Conservation (phyloP, 2,329 filamentous ascomycete species). For the Claviceps spartinae region DNA sequence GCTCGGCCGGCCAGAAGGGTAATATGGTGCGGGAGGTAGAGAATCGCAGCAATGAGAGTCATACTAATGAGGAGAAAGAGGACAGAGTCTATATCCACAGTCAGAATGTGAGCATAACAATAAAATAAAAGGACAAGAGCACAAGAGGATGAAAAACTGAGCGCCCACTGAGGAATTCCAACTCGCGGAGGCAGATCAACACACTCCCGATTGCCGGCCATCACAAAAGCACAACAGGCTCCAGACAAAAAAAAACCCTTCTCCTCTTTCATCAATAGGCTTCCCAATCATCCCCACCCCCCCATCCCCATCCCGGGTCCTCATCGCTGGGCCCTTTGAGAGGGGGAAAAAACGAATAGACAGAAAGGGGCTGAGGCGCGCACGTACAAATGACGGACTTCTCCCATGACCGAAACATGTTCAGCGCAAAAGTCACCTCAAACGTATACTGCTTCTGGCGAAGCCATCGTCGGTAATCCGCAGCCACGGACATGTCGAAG, state of each 20-base stretch:
- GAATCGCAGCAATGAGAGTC: conserved; percentile 69
- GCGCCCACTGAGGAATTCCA: too few relatives aligned
- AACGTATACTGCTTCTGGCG: conserved; percentile 96
- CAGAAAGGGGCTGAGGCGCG: conserved; percentile 2
- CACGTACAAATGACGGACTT: conserved; percentile 93
- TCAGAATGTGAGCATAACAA: not conserved
- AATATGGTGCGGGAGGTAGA: conserved; percentile 91
- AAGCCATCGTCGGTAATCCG: conserved; percentile 62
- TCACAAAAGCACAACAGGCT: too few relatives aligned
- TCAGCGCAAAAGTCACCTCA: conserved; percentile 90
- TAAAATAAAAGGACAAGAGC: not conserved
- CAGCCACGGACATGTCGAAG: conserved; percentile 4
- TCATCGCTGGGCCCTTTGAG: too few relatives aligned
- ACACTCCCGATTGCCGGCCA: too few relatives aligned
- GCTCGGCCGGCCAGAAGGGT: conserved; percentile 68
- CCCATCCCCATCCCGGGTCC: too few relatives aligned
- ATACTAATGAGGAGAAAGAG: conserved; percentile 83
- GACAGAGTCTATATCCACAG: conserved; percentile 55
- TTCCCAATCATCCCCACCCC: too few relatives aligned
- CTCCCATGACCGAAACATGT: conserved; percentile 94
- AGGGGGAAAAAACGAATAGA: too few relatives aligned
- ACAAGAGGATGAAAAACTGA: too few relatives aligned
- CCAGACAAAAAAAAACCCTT: too few relatives aligned
- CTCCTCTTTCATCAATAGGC: too few relatives aligned
- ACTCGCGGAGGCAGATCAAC: too few relatives aligned